Percentiles rank a stretch among this genome's conserved stretches.
phyloP scores from a whole-genome alignment of 1,139 yeast genomes.

The Zygosaccharomyces sapae region DNA sequence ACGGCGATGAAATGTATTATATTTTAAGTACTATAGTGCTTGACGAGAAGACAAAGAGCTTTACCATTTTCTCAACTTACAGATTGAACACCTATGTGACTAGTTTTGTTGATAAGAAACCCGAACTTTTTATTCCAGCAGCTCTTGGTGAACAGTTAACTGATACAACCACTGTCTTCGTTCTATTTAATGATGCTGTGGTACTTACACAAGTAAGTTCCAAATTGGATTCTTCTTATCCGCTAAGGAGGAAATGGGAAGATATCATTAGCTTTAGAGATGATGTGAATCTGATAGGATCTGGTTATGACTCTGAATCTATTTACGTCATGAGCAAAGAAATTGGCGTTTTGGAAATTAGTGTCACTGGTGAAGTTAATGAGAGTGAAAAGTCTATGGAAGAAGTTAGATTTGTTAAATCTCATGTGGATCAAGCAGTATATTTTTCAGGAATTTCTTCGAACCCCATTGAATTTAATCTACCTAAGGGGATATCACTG shows the following conservation, averaged over 20 bases:
- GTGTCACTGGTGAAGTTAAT: conserved; percentile 31
- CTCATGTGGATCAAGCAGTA: conserved; percentile 79
- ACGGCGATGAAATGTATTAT: conserved; percentile 38
- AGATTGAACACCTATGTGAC: conserved; percentile 43
- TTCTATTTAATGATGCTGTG: conserved; percentile 56
- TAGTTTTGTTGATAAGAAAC: conserved; percentile 36
- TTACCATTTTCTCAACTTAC: conserved; percentile 60
- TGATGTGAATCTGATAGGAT: conserved; percentile 55
- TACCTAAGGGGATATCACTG: conserved; percentile 39
- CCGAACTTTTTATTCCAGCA: conserved; percentile 55
- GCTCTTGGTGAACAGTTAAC: conserved; percentile 13
- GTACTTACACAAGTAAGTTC: conserved; percentile 62
- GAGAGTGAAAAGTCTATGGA: conserved; percentile 14
- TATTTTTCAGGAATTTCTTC: conserved; percentile 41
- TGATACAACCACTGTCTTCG: conserved; percentile 61
- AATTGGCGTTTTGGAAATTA: conserved; percentile 63
- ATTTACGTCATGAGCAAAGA: conserved; percentile 54
- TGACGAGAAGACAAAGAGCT: conserved; percentile 51
- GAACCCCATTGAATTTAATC: conserved; percentile 57
- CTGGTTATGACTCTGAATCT: conserved; percentile 52
- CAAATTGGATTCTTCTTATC: conserved; percentile 41
- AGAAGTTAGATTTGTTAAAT: conserved; percentile 47
- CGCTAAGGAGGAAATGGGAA: conserved; percentile 64
- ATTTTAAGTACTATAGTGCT: conserved; percentile 49
- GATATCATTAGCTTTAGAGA: conserved; percentile 59